Base-by-base conservation (phyloP, 345 rosid genomes). In the Citrus sinensis region DNA sequence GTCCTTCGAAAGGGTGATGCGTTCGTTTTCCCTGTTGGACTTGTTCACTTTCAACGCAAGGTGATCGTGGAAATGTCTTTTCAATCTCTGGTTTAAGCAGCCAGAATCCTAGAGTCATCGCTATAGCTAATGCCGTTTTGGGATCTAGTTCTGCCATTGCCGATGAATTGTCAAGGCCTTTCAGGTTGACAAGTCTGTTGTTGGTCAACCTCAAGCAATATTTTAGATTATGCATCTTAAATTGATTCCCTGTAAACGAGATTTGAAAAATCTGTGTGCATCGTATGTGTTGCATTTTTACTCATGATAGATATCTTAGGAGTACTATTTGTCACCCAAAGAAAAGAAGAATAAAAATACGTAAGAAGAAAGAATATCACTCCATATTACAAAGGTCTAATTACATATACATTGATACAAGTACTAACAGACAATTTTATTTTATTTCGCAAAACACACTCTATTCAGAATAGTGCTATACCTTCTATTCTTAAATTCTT, bases 81-180 rank as follows among this genome's bases (percentile, higher is more conserved):
- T 27, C 78, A 6, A 42, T 73, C 60, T 73, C 83, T 1, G 70
- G 24, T 16, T 19, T 79, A 14, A 74, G 85, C 62, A 79, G 81
- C 79, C 76, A 81, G 34, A 84, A 82, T 46, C 73, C 85, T 0
- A 79, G 84, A 5, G 76, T 68, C 1, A 11, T 81, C 78, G 37
- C 76, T 16, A 37, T 76, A 20, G 70, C 79, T 3, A 73, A 82
- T 27, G 51, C 83, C 3, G 72, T 79, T 30, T 85, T 85, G 39
- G 85, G 85, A 10, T 85, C 83, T 0, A 24, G 37, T 27, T 78
- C 87, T 1, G 9, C 34, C 4, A 77, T 80, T 32, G 27, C 70
- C 6, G 14, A 37, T 20, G 85, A 9, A 80, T 82, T 3, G 79
- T 78, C 46, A 85, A 70, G 81, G 79, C 83, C 24, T 82, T 85